phyloP scores from a whole-genome alignment of 352 stramenopile genomes.

The Salisapilia sapeloensis region DNA sequence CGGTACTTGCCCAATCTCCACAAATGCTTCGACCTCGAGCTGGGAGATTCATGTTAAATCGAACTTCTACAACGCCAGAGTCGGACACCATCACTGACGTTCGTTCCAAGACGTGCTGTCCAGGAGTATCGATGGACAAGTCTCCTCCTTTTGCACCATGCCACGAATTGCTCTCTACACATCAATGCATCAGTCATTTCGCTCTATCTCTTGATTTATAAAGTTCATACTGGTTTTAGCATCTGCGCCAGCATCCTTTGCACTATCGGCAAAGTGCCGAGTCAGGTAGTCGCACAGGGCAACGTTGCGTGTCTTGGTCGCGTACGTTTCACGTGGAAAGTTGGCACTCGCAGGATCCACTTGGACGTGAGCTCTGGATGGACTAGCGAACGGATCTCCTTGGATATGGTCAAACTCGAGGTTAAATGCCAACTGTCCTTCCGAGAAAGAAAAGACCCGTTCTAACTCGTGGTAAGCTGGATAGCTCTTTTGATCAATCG shows the following conservation, averaged over 20 bases:
- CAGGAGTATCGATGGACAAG: conserved; percentile 85
- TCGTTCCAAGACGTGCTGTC: conserved; percentile 90
- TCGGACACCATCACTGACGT: conserved; percentile 71
- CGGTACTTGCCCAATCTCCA: conserved; percentile 83
- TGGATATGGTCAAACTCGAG: conserved; percentile 90
- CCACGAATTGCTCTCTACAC: conserved; percentile 45
- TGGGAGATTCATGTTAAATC: conserved; percentile 93
- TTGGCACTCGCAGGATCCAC: conserved; percentile 45
- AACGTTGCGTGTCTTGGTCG: conserved; percentile 61
- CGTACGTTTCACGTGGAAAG: conserved; percentile 70
- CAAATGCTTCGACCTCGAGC: conserved; percentile 88
- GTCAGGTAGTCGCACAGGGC: conserved; percentile 86
- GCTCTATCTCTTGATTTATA: conserved; percentile 19
- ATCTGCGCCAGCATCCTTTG: conserved; percentile 29
- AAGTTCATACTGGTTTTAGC: conserved; percentile 26
- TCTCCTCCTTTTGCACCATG: conserved; percentile 87
- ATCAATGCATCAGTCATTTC: conserved; percentile 7
- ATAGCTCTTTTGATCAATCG: conserved; percentile 74
- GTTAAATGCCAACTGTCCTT: conserved; percentile 27
- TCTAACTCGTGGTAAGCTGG: conserved; percentile 63
- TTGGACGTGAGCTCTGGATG: conserved; percentile 85
- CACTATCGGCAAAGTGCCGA: conserved; percentile 55
- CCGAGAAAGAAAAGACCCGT: conserved; percentile 19
- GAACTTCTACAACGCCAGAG: conserved; percentile 74
- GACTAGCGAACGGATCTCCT: conserved; percentile 89